These are phyloP conservation scores for Boletus austroedulis DNA, from an alignment of 1,284 basidiomycete species.

Conservation along the genomic window DNA sequence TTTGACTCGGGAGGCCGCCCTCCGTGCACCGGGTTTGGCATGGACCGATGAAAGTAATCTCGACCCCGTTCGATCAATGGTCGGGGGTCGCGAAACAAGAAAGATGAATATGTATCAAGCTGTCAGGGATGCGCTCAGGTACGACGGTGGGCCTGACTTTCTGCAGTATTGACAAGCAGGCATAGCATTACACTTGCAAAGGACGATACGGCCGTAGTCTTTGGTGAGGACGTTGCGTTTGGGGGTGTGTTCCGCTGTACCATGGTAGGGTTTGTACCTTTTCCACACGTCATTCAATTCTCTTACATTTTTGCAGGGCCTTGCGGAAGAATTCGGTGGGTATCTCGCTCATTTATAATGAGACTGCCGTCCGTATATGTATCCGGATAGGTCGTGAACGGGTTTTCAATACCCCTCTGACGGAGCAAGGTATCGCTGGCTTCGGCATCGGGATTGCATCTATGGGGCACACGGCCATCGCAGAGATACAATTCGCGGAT, in stretches of 20 bases:
- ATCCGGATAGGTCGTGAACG: slow-evolving; percentile 69
- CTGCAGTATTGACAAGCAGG: slow-evolving; percentile 1
- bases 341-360: not conserved
- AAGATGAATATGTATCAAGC: slow-evolving; percentile 93
- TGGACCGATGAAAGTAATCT: slow-evolving; percentile 64
- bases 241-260: slow-evolving; percentile 91
- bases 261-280: slow-evolving; percentile 55
- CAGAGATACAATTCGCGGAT: slow-evolving; percentile 88
- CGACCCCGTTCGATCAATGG: slow-evolving; percentile 44
- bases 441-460: slow-evolving; percentile 90
- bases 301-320: slow-evolving; percentile 51
- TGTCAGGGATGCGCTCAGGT: slow-evolving; percentile 86
- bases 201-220: slow-evolving; percentile 85
- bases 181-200: slow-evolving; percentile 77
- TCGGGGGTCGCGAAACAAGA: slow-evolving; percentile 79
- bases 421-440: slow-evolving; percentile 93
- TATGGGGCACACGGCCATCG: slow-evolving; percentile 94
- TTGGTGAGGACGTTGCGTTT: slow-evolving; percentile 93
- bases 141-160: slow-evolving; percentile 11
- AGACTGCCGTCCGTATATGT: slow-evolving; percentile 1
- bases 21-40: slow-evolving; percentile 67
- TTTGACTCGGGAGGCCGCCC: slow-evolving; percentile 61
- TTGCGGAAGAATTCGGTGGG: slow-evolving; percentile 89
- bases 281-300: not conserved
- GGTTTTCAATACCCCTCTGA: slow-evolving; percentile 94